These are phyloP conservation scores for Anthostomella pinea DNA, from an alignment of 2,329 filamentous ascomycete genomes.

Conservation along the genomic window DNA sequence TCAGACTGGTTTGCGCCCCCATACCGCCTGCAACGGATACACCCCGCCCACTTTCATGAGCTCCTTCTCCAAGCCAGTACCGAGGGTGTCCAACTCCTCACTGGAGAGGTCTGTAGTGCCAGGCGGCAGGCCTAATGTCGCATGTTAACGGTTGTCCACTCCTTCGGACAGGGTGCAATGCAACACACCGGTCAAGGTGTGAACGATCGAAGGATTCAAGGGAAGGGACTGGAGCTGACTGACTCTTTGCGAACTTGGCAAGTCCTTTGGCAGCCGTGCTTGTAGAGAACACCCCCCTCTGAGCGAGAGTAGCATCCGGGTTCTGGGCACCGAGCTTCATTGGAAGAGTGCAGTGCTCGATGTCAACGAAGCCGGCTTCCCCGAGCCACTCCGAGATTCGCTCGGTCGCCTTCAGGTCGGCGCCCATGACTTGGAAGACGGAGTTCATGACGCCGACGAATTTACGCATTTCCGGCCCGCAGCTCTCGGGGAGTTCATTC, in stretches of 20 bases:
- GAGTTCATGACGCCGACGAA: constrained; percentile 5
- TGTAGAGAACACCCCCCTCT: constrained; percentile 3
- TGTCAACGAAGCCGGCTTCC: constrained; percentile 5
- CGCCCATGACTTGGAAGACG: constrained; percentile 2
- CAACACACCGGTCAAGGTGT: too few relatives aligned
- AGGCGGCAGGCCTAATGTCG: too few relatives aligned
- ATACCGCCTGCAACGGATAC: too few relatives aligned
- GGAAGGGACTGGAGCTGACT: too few relatives aligned
- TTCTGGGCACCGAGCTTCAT: constrained; percentile 5
- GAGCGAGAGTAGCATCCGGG: constrained; percentile 1
- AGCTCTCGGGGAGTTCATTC: constrained; percentile 1
- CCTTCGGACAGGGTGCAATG: too few relatives aligned
- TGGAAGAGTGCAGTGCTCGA: not conserved
- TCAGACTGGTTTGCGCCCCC: too few relatives aligned
- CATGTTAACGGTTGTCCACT: too few relatives aligned
- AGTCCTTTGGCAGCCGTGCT: constrained; percentile 1
- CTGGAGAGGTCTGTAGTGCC: too few relatives aligned
- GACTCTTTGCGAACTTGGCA: constrained; percentile 1
- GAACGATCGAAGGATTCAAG: too few relatives aligned
- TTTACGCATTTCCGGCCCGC: constrained; percentile 2
- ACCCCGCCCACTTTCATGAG: too few relatives aligned
- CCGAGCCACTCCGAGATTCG: constrained; percentile 3
- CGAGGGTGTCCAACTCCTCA: too few relatives aligned
- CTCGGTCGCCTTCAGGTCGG: not conserved
- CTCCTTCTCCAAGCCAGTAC: too few relatives aligned